These are phyloP conservation scores for Candida vartiovaarae DNA, from an alignment of 805 yeast genomes.

Conservation along the genomic window DNA sequence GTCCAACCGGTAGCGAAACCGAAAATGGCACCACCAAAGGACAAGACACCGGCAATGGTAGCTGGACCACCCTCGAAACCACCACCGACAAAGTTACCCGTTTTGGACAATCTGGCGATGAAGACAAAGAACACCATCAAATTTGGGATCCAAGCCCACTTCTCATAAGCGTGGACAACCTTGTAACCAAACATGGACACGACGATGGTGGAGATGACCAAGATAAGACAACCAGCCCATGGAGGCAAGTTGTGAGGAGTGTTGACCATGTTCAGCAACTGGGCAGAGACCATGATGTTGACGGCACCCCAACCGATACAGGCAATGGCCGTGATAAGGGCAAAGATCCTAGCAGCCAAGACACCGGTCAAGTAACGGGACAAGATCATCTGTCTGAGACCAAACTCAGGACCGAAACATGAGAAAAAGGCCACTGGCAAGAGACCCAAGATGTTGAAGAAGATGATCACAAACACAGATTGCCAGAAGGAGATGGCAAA, in stretches of 20 bases:
- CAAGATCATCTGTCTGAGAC: constrained; percentile 82
- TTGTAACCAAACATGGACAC: constrained; percentile 82
- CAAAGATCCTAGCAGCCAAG: constrained; percentile 66
- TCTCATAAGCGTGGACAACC: constrained; percentile 75
- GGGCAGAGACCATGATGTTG: constrained; percentile 85
- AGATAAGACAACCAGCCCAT: constrained; percentile 83
- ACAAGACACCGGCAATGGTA: constrained; percentile 69
- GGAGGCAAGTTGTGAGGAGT: constrained; percentile 57
- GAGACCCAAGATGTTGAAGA: constrained; percentile 69
- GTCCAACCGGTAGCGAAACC: constrained; percentile 96
- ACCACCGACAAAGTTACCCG: constrained; percentile 57
- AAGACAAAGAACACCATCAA: constrained; percentile 65
- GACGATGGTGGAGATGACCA: constrained; percentile 58
- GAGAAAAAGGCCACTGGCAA: constrained; percentile 80
- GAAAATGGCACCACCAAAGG: constrained; percentile 76
- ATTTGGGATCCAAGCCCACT: constrained; percentile 86
- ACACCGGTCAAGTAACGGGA: constrained; percentile 77
- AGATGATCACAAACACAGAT: constrained; percentile 55
- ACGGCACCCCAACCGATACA: constrained; percentile 97
- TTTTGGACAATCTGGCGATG: constrained; percentile 66
- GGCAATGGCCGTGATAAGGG: constrained; percentile 70
- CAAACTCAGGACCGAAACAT: constrained; percentile 74
- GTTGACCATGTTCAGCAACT: constrained; percentile 71
- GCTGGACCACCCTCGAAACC: constrained; percentile 44
- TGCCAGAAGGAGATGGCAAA: constrained; percentile 72